These are phyloP conservation scores for Hericium alpestre DNA, from an alignment of 768 basidiomycete species.

Conservation along the genomic window DNA sequence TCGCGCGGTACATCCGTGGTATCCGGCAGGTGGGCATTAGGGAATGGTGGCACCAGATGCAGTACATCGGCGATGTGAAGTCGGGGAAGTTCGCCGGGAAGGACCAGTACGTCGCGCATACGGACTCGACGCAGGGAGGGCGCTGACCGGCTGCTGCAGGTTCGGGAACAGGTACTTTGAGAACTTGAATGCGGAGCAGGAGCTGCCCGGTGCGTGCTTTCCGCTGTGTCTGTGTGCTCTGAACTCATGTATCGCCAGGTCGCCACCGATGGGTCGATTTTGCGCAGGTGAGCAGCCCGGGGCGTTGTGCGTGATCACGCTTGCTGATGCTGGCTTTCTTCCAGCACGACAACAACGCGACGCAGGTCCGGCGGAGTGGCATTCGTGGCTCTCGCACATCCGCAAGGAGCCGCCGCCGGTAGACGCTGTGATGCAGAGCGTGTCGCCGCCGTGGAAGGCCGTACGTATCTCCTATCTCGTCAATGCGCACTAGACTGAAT, in stretches of 20 bases:
- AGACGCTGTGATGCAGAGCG: constrained; percentile 60
- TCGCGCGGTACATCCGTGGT: constrained; percentile 66
- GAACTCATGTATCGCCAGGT: constrained; percentile 33
- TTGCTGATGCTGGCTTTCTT: not conserved
- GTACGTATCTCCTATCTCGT: constrained; percentile 35
- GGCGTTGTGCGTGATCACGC: not conserved
- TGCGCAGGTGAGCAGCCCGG: constrained; percentile 48
- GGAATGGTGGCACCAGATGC: constrained; percentile 87
- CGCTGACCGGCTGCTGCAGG: constrained; percentile 26
- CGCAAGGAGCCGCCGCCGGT: constrained; percentile 70
- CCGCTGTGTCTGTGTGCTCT: not conserved
- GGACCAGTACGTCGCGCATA: constrained; percentile 59
- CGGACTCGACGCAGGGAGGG: not conserved
- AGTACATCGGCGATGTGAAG: constrained; percentile 93
- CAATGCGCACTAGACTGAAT: not conserved
- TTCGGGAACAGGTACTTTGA: constrained; percentile 94
- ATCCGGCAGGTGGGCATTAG: constrained; percentile 65
- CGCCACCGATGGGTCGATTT: constrained; percentile 97
- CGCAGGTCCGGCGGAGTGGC: constrained; percentile 95
- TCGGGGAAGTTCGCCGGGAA: constrained; percentile 63
- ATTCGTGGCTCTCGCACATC: constrained; percentile 89
- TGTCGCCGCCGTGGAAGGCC: constrained; percentile 72
- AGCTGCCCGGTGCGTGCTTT: constrained; percentile 66
- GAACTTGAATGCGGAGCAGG: constrained; percentile 79
- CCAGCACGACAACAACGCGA: constrained; percentile 79